Evolutionary conservation across 306 rosid genomes (phyloP), one percentile per base, ranked within the genome.

Genomic region (Cucurbita ficifolia): DNA sequence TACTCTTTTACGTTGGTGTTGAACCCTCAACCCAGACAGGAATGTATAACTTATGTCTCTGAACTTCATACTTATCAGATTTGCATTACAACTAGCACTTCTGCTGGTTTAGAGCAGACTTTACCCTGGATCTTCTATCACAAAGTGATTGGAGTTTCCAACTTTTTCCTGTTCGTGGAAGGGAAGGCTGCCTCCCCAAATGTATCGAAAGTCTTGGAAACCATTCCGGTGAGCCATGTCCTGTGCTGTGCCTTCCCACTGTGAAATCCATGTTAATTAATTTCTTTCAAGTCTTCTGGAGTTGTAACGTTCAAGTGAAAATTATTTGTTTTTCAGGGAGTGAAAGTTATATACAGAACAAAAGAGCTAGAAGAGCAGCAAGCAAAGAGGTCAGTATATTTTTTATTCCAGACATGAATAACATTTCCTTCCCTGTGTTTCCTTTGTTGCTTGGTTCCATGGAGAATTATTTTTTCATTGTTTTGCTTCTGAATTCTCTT

Each of bases 101-200:
- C 97, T 29, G 96, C 91, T 60, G 89, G 90, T 70, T 80, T 94
- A 75, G 95, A 91, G 77, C 99, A 94, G 84, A 89, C 80, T 50
- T 84, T 94, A 81, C 99, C 99, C 1, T 91, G 99, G 99, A 86
- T 94, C 69, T 94, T 81, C 81, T 94, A 89, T 83, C 99, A 94
- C 76, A 94, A 91, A 82, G 92, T 94, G 38, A 80, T 94, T 71
- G 99, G 99, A 76, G 99, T 94, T 76, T 87, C 99, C 0, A 86
- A 12, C 77, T 94, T 91, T 70, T 80, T 89, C 22, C 95, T 94
- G 72, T 94, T 94, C 42, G 97, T 94, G 24, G 99, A 94, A 84
- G 99, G 96, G 76, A 91, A 89, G 76, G 99, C 99, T 76, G 95
- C 99, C 17, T 82, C 95, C 2, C 82, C 91, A n/a, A 83, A 87